Evolutionary conservation across 164 flowering plant species (phyloP).

Genomic region (Vitis vinifera): DNA sequence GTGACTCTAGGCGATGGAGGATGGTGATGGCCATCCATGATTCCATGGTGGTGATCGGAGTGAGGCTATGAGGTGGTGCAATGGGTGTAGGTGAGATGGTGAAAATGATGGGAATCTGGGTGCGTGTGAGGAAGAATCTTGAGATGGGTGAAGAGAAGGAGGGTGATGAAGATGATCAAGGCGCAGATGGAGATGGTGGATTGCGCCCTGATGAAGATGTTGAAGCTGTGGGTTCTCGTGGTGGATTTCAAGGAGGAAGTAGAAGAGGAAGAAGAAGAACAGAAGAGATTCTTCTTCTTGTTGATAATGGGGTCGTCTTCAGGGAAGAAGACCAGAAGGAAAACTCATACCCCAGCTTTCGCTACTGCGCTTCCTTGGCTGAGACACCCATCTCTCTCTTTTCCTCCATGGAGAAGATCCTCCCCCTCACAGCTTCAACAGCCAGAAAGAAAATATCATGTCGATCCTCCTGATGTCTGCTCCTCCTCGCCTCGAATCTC

Average conservation of each 20-base stretch:
- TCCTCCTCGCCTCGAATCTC: no score
- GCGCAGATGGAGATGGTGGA: conserved; percentile 73
- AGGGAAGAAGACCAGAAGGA: conserved; percentile 64
- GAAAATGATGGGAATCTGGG: no score
- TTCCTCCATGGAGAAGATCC: background rate
- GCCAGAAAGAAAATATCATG: no score
- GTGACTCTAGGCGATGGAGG: no score
- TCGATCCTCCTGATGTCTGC: no score
- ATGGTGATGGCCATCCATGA: no score
- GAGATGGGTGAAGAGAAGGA: conserved; percentile 62
- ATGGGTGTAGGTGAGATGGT: no score
- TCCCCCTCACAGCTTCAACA: no score
- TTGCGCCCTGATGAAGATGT: conserved; percentile 57
- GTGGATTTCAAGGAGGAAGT: background rate
- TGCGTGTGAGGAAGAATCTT: no score
- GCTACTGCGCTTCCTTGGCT: conserved; percentile 18
- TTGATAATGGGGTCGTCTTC: conserved; percentile 32
- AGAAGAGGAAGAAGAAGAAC: conserved; percentile 13
- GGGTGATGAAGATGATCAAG: conserved; percentile 56
- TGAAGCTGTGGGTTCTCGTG: conserved; percentile 14
- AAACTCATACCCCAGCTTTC: conserved; percentile 54
- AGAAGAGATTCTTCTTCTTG: conserved; percentile 21
- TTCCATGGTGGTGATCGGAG: no score
- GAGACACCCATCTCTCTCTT: conserved; percentile 26
- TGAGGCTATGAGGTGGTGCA: no score